Conservation (phyloP, 2,329 filamentous ascomycete genomes). For the Diaporthe citrichinensis region DNA sequence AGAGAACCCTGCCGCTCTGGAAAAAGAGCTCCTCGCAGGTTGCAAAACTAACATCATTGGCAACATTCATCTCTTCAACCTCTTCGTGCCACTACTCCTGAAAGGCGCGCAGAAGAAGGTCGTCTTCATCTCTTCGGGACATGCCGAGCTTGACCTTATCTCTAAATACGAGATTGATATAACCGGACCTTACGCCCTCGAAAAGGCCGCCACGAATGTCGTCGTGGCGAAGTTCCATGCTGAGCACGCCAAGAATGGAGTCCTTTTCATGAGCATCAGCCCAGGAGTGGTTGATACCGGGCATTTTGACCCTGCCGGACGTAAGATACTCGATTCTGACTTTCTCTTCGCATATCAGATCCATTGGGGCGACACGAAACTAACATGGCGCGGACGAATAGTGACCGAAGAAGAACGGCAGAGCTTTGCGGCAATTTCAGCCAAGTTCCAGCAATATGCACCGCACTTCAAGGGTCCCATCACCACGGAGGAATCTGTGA, state of each 20-base stretch:
- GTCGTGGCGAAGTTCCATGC: constrained; percentile 67
- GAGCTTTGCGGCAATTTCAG: constrained; percentile 44
- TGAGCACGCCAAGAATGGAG: constrained; percentile 62
- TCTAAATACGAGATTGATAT: constrained; percentile 47
- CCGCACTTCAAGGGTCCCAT: constrained; percentile 56
- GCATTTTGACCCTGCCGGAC: constrained; percentile 43
- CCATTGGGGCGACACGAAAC: not conserved
- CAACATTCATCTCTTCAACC: constrained; percentile 66
- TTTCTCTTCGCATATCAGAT: not conserved
- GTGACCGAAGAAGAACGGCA: constrained; percentile 49
- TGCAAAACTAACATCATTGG: constrained; percentile 66
- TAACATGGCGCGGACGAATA: not conserved
- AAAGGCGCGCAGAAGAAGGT: constrained; percentile 68
- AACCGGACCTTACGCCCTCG: constrained; percentile 59
- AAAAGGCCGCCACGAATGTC: constrained; percentile 67
- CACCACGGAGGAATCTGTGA: constrained; percentile 54
- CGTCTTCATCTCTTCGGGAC: constrained; percentile 63
- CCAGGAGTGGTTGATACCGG: constrained; percentile 66
- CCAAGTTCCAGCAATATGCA: constrained; percentile 53
- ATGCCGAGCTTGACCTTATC: constrained; percentile 61
- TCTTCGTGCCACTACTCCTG: constrained; percentile 66
- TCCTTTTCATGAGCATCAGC: constrained; percentile 66
- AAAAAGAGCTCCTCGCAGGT: constrained; percentile 47
- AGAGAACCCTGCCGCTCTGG: constrained; percentile 44
- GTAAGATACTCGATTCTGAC: constrained; percentile 42